These are phyloP conservation scores for Clitocybe nebularis DNA, from an alignment of 1,284 basidiomycete species.

Conservation along the genomic window DNA sequence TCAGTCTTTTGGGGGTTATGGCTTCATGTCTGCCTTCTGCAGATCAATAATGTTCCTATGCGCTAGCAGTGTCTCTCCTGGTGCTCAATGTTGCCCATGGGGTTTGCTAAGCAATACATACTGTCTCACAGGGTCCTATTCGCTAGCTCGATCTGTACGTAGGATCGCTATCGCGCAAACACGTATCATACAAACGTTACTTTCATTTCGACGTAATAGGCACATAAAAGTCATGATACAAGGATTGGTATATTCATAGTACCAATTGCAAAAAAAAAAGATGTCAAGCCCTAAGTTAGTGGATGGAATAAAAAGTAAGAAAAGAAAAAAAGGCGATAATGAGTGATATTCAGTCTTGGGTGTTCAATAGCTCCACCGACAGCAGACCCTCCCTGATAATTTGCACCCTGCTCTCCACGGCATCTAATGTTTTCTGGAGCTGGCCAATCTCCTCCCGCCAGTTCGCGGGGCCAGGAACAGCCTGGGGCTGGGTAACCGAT, in stretches of 20 bases:
- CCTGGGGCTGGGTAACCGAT: neutral
- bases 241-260: no score
- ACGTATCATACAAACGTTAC: no score
- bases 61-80: neutral
- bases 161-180: no score
- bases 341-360: constrained; percentile 7
- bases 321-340: constrained; percentile 6
- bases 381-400: constrained; percentile 36
- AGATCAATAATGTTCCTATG: neutral
- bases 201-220: no score
- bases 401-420: constrained; percentile 51
- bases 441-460: constrained; percentile 48
- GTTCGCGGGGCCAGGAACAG: constrained; percentile 21
- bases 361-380: constrained; percentile 14
- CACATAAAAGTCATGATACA: no score
- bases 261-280: neutral
- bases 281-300: neutral
- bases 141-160: no score
- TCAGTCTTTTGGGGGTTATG: neutral
- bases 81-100: constrained; percentile 10
- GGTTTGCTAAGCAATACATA: neutral
- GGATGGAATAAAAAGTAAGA: neutral
- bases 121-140: no score
- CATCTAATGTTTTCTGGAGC: constrained; percentile 49
- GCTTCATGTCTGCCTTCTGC: neutral